Base-by-base conservation (phyloP, 306 rosid species). In the Urtica urens region DNA sequence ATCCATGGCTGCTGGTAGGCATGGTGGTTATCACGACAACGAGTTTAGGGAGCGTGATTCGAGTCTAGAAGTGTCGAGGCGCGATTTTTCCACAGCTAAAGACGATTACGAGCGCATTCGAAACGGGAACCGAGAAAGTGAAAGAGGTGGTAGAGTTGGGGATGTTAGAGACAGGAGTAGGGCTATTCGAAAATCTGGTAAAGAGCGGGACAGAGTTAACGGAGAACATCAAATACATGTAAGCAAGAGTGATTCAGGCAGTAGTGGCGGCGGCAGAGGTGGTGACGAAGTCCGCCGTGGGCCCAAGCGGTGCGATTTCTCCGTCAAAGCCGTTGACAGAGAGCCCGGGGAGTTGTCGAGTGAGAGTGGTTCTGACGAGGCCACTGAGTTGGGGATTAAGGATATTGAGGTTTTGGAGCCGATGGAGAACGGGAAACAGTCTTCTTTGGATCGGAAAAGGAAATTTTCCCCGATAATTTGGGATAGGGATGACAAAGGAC, bases 331-430 rank as follows among this genome's bases (percentile, higher is more conserved):
- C 1, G 15, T 67, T 44, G 99, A 92, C 41, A 79, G 69, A 64
- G 99, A 86, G 70, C 96, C 99, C 0, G 99, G 99, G 28, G 99
- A 92, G 43, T 79, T 92, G 69, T 92, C 99, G 3, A 92, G 94
- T 56, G 99, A 82, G 72, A 87, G 94, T 37, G 93, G 94, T 23
- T 82, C 99, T 35, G 94, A 92, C 45, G 99, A 77, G 62, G 93
- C 79, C 61, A 53, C 67, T 67, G 96, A 90, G 42, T 84, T 78
- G 0, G 78, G 65, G 27, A 27, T 40, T 27, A 74, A 73, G 45
- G 76, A 63, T 13, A 7, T 39, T 6, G 80, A 59, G 65, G 68
- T 55, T 49, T 39, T 49, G 1, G 57, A 64, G 64, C 51, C 69
- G 54, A 75, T 66, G 57, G 78, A 51, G 15, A 85, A 80, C 51